Conservation (phyloP, 495 filamentous ascomycete species). For the Penicillium verhagenii region DNA sequence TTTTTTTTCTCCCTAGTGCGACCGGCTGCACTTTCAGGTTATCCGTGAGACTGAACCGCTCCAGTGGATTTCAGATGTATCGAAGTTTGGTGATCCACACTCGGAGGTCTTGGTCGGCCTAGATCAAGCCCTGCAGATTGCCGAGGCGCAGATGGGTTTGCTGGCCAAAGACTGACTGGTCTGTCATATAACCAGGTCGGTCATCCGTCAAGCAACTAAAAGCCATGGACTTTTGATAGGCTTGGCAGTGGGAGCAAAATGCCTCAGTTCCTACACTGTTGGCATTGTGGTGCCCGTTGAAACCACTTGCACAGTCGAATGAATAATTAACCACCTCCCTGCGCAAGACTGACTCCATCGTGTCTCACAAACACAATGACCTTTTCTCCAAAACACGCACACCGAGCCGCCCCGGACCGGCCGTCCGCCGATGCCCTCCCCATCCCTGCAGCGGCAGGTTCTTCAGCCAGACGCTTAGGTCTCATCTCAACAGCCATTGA, state of each 20-base stretch:
- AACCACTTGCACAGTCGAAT: not conserved
- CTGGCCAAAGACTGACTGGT: too few relatives aligned
- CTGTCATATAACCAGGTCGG: not conserved
- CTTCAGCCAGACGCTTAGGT: conserved; percentile 11
- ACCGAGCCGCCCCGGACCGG: conserved; percentile 14
- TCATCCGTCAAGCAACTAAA: not conserved
- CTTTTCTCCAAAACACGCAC: conserved; percentile 3
- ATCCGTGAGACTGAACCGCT: not conserved
- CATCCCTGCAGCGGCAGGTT: conserved; percentile 21
- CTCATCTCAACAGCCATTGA: conserved; percentile 5
- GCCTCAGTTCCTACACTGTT: not conserved
- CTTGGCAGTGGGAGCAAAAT: not conserved
- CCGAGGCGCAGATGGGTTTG: not conserved
- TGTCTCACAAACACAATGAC: conserved; percentile 14
- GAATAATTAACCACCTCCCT: conserved; percentile 4
- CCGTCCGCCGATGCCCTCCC: conserved; percentile 11
- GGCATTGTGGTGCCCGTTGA: not conserved
- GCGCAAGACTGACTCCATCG: conserved; percentile 4
- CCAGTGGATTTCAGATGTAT: conserved; percentile 23
- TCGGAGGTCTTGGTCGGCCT: not conserved
- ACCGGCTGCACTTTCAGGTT: not conserved
- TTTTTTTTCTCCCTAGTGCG: not conserved
- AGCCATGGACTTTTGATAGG: not conserved
- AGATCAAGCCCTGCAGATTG: not conserved
- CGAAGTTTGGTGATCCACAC: conserved; percentile 1